These are phyloP conservation scores for Polychaeton citri DNA, from an alignment of 2,329 filamentous ascomycete species.

Conservation along the genomic window DNA sequence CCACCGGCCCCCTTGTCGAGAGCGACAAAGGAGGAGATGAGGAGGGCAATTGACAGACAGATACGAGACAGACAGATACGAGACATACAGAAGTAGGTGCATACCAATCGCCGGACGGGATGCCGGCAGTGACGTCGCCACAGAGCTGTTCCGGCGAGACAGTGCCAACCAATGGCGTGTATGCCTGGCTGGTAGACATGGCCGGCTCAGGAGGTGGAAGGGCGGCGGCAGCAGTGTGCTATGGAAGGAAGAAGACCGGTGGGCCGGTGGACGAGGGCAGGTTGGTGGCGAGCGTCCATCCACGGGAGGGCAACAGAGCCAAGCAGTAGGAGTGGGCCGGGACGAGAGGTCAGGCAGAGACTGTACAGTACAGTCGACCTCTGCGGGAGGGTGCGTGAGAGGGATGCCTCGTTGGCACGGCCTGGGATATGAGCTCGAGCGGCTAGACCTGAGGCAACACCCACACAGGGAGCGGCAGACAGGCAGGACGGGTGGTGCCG, in stretches of 20 bases:
- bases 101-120: constrained; percentile 17
- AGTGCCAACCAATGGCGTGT: constrained; percentile 12
- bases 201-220: neutral
- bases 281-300: constrained; percentile 14
- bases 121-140: constrained; percentile 10
- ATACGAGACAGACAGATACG: neutral
- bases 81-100: constrained; percentile 17
- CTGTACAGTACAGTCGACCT: too few species aligned
- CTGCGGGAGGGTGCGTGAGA: too few species aligned
- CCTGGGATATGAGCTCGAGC: too few species aligned
- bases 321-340: neutral
- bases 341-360: neutral
- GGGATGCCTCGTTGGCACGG: too few species aligned
- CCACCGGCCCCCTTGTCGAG: neutral
- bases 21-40: neutral
- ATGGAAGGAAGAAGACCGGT: neutral
- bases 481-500: too few species aligned
- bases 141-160: constrained; percentile 17
- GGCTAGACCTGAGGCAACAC: too few species aligned
- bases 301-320: constrained; percentile 7
- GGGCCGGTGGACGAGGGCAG: constrained; percentile 3
- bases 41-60: neutral
- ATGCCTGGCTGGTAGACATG: constrained; percentile 18
- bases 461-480: too few species aligned
- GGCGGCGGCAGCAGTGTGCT: too few species aligned